Evolutionary conservation across 1,284 basidiomycete genomes (phyloP).

Genomic region (Cutaneotrichosporon cutaneum): DNA sequence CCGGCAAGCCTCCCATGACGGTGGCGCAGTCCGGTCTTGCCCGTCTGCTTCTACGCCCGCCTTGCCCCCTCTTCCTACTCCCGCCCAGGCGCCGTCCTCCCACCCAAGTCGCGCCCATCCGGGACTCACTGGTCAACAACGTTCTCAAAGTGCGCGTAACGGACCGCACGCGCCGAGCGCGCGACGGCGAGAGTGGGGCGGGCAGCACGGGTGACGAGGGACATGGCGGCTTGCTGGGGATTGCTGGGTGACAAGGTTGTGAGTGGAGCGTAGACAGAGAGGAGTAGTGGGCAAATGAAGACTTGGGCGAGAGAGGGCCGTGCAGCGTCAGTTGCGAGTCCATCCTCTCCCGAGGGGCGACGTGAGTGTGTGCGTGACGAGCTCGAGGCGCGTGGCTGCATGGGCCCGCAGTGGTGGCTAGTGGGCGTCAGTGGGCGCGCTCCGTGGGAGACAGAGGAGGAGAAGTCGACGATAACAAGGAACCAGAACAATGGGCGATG

Average conservation of each 20-base stretch:
- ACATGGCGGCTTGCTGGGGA: neutral
- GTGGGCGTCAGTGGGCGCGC: neutral
- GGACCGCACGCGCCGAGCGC: neutral
- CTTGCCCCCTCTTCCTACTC: too few relatives aligned
- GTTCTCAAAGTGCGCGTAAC: slow-evolving; percentile 1
- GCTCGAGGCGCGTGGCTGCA: neutral
- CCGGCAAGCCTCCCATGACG: too few relatives aligned
- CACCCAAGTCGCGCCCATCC: too few relatives aligned
- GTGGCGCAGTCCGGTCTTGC: too few relatives aligned
- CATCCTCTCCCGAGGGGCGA: neutral
- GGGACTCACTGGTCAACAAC: slow-evolving; percentile 2
- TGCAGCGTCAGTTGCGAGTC: neutral
- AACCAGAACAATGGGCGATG: neutral
- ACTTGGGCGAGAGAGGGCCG: neutral
- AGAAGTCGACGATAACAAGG: neutral
- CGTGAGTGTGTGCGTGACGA: neutral
- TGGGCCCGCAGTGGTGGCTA: neutral
- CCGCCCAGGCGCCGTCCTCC: too few relatives aligned
- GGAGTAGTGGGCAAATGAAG: neutral
- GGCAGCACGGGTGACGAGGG: neutral
- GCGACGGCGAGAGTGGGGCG: neutral
- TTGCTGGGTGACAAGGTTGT: too few relatives aligned
- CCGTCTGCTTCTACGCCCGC: too few relatives aligned
- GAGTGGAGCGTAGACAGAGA: neutral
- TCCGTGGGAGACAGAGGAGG: neutral